These are phyloP conservation scores for Boletus rex-veris DNA, from an alignment of 768 basidiomycete species.

Conservation along the genomic window DNA sequence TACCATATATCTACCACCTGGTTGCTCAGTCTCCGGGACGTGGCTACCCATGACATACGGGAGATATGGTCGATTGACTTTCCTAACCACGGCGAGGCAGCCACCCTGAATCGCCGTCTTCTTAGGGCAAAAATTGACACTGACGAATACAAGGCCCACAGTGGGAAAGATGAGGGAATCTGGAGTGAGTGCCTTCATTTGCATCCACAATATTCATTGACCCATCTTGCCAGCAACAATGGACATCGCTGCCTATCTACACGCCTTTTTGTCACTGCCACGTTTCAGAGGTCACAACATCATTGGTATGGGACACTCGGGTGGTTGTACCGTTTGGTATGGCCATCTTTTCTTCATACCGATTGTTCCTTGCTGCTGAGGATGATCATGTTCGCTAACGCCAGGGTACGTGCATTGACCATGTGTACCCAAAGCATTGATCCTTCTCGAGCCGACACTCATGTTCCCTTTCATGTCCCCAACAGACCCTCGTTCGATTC, in stretches of 20 bases:
- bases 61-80: slow-evolving; percentile 36
- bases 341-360: not conserved
- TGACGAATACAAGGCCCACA: slow-evolving; percentile 20
- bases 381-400: not conserved
- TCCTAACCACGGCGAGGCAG: slow-evolving; percentile 37
- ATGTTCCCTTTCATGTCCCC: slow-evolving; percentile 31
- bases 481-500: slow-evolving; percentile 26
- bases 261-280: slow-evolving; percentile 23
- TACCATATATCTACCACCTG: slow-evolving; percentile 22
- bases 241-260: slow-evolving; percentile 24
- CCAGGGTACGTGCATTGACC: slow-evolving; percentile 21
- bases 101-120: slow-evolving; percentile 27
- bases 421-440: slow-evolving; percentile 16
- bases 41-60: slow-evolving; percentile 19
- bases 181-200: slow-evolving; percentile 20
- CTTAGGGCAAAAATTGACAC: too few relatives aligned
- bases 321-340: slow-evolving; percentile 29
- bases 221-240: slow-evolving; percentile 13
- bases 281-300: slow-evolving; percentile 21
- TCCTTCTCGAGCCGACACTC: slow-evolving; percentile 30
- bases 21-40: slow-evolving; percentile 13
- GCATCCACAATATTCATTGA: not conserved
- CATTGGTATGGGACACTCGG: slow-evolving; percentile 30
- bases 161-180: slow-evolving; percentile 1
- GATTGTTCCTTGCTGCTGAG: not conserved